Evolutionary conservation across 129 eudicot species (phyloP).

Genomic region (Daucus carota): DH1_v3.0 NC_030387.2:3289001-3289500

Average conservation of each 20-base stretch:
- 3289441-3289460: not conserved
- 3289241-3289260: not conserved
- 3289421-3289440: not conserved
- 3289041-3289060: conserved; percentile 71
- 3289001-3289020: not conserved
- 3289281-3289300: not conserved
- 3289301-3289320: not conserved
- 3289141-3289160: not conserved
- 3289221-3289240: not conserved
- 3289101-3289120: not conserved
- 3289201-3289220: not conserved
- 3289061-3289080: conserved; percentile 51
- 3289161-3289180: not conserved
- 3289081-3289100: conserved; percentile 26
- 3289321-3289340: not conserved
- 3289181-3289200: not conserved
- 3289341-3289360: not conserved
- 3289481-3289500: not conserved
- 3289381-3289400: not conserved
- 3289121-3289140: not conserved
- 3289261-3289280: not conserved
- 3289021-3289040: conserved; percentile 47
- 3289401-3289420: not conserved
- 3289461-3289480: not conserved
- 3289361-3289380: not conserved